Evolutionary conservation across 331 rosid genomes (phyloP), one percentile per base, ranked within the genome.

Genomic region (Rosa hybrid): DNA sequence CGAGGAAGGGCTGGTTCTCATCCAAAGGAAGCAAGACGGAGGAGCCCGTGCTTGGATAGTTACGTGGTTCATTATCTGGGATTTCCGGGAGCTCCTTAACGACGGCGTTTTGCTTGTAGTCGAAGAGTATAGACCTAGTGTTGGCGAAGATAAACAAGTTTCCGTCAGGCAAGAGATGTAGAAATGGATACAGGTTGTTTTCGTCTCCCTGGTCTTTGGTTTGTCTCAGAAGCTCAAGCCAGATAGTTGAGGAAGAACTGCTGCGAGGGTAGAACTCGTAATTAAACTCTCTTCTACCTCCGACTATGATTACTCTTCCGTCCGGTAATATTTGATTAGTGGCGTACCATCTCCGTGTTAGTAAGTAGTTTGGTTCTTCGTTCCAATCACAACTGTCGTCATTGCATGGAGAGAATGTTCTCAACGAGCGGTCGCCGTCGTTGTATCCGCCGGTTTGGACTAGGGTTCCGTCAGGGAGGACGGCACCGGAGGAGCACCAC

Each of bases 11-110:
- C 12, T 53, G 18, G 74, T 83, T 90, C 60, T 93, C 94, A 25
- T 91, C 89, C 2, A 93, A 4, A 10, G 98, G 98, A 5, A 93
- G 92, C 73, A 93, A 88, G 5, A 93, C 87, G 0, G 98, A 90
- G 3, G 98, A 90, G 14, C 97, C 97, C 0, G 95, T 64, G 83
- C 98, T 93, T 0, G 98, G 97, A 60, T 93, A 91, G 78, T 93
- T 93, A 1, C 92, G 86, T 16, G 98, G 97, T 3, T 91, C 90
- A 0, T 74, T 82, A 9, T 87, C 90, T 0, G 95, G 91, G 27
- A 94, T 90, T 0, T 50, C 71, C 21, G 97, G 98, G 67, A 88
- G 86, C 77, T 89, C 90, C 79, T 82, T 89, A 10, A 90, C 34
- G 0, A 93, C 82, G 0, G 13, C 78, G 72, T 90, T 91, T 39